Percentiles rank a stretch among this genome's conserved stretches.
These are phyloP conservation scores for Cladosporium sp. DNA, from an alignment of 2,329 filamentous ascomycete species.

Conservation along the genomic window DNA sequence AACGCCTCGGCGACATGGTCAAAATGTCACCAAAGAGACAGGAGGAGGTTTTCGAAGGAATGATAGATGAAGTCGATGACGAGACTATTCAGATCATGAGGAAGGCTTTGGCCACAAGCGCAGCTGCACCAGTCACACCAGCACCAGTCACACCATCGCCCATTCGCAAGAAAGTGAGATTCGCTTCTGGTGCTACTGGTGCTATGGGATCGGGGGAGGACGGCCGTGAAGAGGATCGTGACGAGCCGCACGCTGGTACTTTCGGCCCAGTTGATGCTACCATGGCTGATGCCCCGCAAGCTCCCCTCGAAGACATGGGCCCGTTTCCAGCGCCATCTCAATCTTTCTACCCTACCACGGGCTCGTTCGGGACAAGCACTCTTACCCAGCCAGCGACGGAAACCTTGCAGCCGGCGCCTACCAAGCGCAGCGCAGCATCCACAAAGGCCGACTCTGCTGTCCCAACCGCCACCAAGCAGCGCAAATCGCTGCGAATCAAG, in stretches of 20 bases:
- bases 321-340: neutral
- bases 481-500: too few species aligned
- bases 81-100: slow-evolving; percentile 2
- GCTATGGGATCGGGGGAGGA: neutral
- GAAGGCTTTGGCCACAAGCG: neutral
- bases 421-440: too few species aligned
- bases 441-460: neutral
- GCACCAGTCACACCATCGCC: neutral
- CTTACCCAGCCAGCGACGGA: too few species aligned
- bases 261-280: too few species aligned
- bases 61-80: slow-evolving; percentile 12
- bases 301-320: neutral
- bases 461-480: neutral
- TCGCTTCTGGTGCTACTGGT: neutral
- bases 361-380: neutral
- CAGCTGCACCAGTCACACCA: neutral
- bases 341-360: neutral
- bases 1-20: slow-evolving; percentile 17
- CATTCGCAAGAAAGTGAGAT: neutral
- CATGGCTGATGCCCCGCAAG: neutral
- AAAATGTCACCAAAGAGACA: slow-evolving; percentile 16
- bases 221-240: neutral
- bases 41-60: slow-evolving; percentile 6
- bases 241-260: too few species aligned
- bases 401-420: neutral